Evolutionary conservation across 2,329 filamentous ascomycete genomes (phyloP).

Genomic region (Trematosphaeria pertusa): DNA sequence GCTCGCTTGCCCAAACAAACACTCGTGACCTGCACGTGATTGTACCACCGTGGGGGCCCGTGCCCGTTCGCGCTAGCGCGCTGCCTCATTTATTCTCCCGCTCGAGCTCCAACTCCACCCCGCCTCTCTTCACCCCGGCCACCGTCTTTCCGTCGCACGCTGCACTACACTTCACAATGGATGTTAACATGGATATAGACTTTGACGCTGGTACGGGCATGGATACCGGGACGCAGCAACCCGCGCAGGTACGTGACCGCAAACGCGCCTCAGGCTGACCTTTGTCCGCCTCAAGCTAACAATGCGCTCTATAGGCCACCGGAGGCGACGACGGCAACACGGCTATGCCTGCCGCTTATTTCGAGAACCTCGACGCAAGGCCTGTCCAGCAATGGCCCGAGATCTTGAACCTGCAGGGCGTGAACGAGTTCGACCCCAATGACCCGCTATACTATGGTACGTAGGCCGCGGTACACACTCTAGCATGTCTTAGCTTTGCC

Average conservation of each 20-base stretch:
- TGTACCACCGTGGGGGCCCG: too few relatives aligned
- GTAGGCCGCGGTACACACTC: too few relatives aligned
- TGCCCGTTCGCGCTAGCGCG: too few relatives aligned
- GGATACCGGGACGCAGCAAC: constrained; percentile 27
- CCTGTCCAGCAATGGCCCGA: constrained; percentile 51
- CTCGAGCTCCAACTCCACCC: too few relatives aligned
- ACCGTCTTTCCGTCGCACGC: too few relatives aligned
- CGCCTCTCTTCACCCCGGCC: too few relatives aligned
- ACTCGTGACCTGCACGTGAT: too few relatives aligned
- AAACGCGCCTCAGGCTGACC: constrained; percentile 5
- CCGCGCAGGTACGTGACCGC: constrained; percentile 27
- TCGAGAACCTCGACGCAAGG: constrained; percentile 36
- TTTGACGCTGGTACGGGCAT: constrained; percentile 29
- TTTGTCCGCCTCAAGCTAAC: too few relatives aligned
- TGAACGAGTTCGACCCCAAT: constrained; percentile 80
- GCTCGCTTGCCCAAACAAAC: too few relatives aligned
- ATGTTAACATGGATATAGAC: constrained; percentile 45
- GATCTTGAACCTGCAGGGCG: constrained; percentile 84
- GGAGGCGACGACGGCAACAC: constrained; percentile 17
- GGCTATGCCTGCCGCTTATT: constrained; percentile 42
- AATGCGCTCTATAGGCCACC: constrained; percentile 12
- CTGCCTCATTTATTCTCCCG: too few relatives aligned
- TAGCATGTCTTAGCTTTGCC: too few relatives aligned
- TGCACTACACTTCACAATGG: too few relatives aligned
- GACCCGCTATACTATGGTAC: constrained; percentile 82